Evolutionary conservation across 2,329 filamentous ascomycete species (phyloP), one percentile per base, ranked within the genome.

Genomic region (Aspergillus persii): DNA sequence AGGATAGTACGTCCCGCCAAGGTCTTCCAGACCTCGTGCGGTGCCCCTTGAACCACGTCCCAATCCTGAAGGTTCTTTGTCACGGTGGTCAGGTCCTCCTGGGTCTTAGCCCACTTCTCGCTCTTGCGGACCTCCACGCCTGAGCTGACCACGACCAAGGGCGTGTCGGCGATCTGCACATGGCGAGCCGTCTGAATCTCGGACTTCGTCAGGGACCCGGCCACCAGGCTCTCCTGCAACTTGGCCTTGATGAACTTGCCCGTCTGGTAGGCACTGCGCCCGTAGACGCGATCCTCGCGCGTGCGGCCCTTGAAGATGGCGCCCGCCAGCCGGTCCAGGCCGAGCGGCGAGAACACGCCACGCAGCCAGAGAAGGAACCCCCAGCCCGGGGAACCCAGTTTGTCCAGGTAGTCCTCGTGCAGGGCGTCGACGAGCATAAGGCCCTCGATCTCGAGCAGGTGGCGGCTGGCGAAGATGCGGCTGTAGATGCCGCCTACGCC

Each of bases 151-250:
- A 99, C 80, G 2, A 88, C 88, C 44, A 98, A 78, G 6, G 92
- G 89, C 12, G 89, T 90, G 59, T 90, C 81, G n/a, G 82, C 81
- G 59, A 84, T 83, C 76, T 96, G 91, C 55, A 98, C 95, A 50
- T 88, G 87, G 26, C 89, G 83, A 59, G 92, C 92, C 60, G 88
- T 90, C 49, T 83, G 80, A 18, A 96, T 87, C 69, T 99, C 95
- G 36, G 90, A 90, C 74, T 88, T 89, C 12, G 92, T 92, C 66
- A 98, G 86, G 0, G 90, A 91, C 64, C 88, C 85, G 0, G 93
- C 93, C 33, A 97, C 92, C 1, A 98, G 82, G 64, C 89, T 94
- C 79, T 99, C 95, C 76, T 99, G 95, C 57, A 99, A 81, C 76
- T 93, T 91, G 4, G 92, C 90, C 74, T 96, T 96, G 74, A 97